Evolutionary conservation across 2,329 filamentous ascomycete genomes (phyloP), one percentile per base, ranked within the genome.

Genomic region (Nannizzia gypsea): DNA sequence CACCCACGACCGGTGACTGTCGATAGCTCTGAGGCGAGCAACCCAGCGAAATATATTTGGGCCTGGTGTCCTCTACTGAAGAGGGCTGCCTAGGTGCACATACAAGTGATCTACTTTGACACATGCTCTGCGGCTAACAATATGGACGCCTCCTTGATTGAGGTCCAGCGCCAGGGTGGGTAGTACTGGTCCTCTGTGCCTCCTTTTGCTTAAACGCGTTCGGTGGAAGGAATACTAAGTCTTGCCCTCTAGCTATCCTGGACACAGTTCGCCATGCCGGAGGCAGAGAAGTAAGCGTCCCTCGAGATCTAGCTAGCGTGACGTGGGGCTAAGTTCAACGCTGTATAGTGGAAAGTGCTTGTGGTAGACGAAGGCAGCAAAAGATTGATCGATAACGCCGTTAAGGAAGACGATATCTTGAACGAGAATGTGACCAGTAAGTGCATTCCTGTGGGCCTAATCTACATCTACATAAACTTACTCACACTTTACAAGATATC

Each of bases 331-430:
- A 54, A 54, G 50, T 34, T 34, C n/a, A 17, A 34, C 60, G 62
- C 58, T 55, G 59, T 65, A 63, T 66, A 96, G 90, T 99, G 93
- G 93, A 99, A 97, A 83, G 89, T 96, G 66, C 78, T 99, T 66
- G 86, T 99, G 58, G 80, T 96, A 68, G 93, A 99, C 76, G 85
- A 89, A 66, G 81, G 79, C 60, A 91, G 89, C 71, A 86, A 86
- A 72, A 91, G 87, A 73, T 82, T 99, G 67, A 81, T 99, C 67
- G 87, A 95, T 75, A 95, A 92, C 79, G 88, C 89, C 54, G 83
- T 92, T 71, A 92, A 90, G 69, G 88, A 96, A 78, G 92, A 99
- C 83, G 90, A 96, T 69, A 95, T 99, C 66, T 86, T 99, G 76
- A 95, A 95, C 72, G 85, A 90, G 75, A 96, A 96, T 72, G 89